phyloP scores from a whole-genome alignment of 1,284 basidiomycete genomes.

The Cryptococcus jaspeensis region DNA sequence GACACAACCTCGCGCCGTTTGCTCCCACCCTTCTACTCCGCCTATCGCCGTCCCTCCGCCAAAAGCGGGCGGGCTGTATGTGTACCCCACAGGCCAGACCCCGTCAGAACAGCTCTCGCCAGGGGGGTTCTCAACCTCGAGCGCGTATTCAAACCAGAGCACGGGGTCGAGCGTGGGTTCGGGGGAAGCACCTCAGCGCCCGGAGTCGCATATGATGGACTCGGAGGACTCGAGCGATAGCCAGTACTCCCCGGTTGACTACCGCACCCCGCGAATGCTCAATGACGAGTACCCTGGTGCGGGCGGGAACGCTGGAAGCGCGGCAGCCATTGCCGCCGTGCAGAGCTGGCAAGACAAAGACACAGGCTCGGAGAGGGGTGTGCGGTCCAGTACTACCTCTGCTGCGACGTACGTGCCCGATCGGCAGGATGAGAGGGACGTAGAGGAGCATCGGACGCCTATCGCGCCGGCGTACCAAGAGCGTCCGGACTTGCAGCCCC shows the following conservation, averaged over 20 bases:
- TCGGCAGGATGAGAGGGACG: slow-evolving; percentile 1
- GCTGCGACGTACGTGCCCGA: slow-evolving; percentile 14
- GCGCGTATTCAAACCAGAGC: too few relatives aligned
- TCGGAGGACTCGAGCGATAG: slow-evolving; percentile 5
- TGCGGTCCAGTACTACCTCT: slow-evolving; percentile 18
- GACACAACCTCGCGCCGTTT: too few relatives aligned
- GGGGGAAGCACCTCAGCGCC: neutral
- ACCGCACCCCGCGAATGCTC: neutral
- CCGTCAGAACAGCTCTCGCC: too few relatives aligned
- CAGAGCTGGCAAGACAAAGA: neutral
- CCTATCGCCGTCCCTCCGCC: too few relatives aligned
- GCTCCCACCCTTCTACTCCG: too few relatives aligned
- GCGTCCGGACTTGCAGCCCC: slow-evolving; percentile 12
- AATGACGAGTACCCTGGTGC: neutral
- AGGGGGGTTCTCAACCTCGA: too few relatives aligned
- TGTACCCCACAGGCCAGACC: too few relatives aligned
- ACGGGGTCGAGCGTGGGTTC: too few relatives aligned
- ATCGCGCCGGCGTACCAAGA: slow-evolving; percentile 12
- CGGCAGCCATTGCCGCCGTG: neutral
- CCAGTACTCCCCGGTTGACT: slow-evolving; percentile 9
- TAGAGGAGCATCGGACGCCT: slow-evolving; percentile 16
- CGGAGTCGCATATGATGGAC: neutral
- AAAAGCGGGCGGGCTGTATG: too few relatives aligned
- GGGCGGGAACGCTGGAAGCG: neutral
- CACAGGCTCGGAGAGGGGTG: neutral